Base-by-base conservation (phyloP, 805 yeast species). In the Candida yuanshanica region DNA sequence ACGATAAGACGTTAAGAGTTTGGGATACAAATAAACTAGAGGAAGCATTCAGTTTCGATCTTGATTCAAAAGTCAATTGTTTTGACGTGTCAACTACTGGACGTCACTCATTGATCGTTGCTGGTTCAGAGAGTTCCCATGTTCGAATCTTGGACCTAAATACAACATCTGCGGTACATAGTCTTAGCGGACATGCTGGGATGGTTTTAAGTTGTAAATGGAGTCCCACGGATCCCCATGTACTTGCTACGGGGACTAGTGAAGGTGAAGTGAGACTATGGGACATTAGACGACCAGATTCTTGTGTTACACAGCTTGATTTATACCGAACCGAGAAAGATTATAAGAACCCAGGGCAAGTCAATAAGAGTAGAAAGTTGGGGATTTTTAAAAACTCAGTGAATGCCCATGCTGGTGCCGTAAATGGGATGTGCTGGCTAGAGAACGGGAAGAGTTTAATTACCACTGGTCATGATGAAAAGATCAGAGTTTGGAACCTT, bases 181-280 rank as follows among this genome's bases (percentile, higher is more conserved):
- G 84, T 2, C 63, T 87, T 22, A 60, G 68, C 33, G 89, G 86
- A 7, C 60, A 56, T 10, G 83, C 78, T 47, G 69, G 69, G 11
- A 53, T 63, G 39, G 77, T 80, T 2, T 72, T 79, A 35, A 61
- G 78, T 21, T 78, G 82, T 23, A 76, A 79, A 52, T 88, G 95
- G 91, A 82, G 84, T 35, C 95, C 95, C 0, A 63, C 65, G 7
- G 65, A 75, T 46, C 62, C 77, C 0, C 63, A 82, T 51, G 46
- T 83, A 4, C 64, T 90, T 2, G 89, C 90, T 0, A 72, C 88
- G 4, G 96, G 95, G 1, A 89, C 91, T 17, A 72, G 77, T 14
- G 87, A 83, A 50, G 96, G 97, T 0, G 81, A 81, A 35, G 80
- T 84, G 8, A 72, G 84, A 39, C 56, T 90, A 0, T 90, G 97